Evolutionary conservation across 495 filamentous ascomycete species (phyloP).

Genomic region (Penicillium paradoxum): DNA sequence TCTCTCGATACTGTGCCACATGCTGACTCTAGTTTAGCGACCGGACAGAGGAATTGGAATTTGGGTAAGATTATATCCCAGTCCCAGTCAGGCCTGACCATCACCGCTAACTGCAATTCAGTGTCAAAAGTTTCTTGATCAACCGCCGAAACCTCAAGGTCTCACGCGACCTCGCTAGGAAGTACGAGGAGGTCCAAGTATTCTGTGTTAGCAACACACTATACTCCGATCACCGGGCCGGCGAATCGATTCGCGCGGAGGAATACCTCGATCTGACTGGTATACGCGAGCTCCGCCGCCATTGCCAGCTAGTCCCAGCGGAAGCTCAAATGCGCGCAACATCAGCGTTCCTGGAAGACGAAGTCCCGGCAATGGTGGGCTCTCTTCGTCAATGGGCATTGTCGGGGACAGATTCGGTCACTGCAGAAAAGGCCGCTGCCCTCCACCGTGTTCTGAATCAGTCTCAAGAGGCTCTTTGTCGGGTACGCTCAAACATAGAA

Average conservation of each 20-base stretch:
- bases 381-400: conserved; percentile 25
- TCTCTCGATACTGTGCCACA: neutral
- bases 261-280: conserved; percentile 26
- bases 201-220: conserved; percentile 37
- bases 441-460: conserved; percentile 10
- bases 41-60: conserved; percentile 1
- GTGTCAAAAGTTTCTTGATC: neutral
- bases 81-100: neutral
- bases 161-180: neutral
- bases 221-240: conserved; percentile 16
- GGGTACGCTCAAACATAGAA: conserved; percentile 7
- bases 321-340: conserved; percentile 21
- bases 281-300: conserved; percentile 23
- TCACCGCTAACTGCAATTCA: neutral
- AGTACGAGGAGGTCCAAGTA: conserved; percentile 6
- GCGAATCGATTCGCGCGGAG: neutral
- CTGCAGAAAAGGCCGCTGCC: conserved; percentile 4
- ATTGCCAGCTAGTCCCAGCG: conserved; percentile 30
- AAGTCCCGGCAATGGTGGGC: conserved; percentile 19
- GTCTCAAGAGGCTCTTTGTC: conserved; percentile 6
- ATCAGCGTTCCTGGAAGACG: conserved; percentile 15
- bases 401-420: conserved; percentile 10
- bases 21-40: conserved; percentile 10
- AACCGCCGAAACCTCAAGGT: conserved; percentile 12
- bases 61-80: conserved; percentile 8